These are phyloP conservation scores for Saturnispora diversa DNA, from an alignment of 805 yeast species.

Conservation along the genomic window DNA sequence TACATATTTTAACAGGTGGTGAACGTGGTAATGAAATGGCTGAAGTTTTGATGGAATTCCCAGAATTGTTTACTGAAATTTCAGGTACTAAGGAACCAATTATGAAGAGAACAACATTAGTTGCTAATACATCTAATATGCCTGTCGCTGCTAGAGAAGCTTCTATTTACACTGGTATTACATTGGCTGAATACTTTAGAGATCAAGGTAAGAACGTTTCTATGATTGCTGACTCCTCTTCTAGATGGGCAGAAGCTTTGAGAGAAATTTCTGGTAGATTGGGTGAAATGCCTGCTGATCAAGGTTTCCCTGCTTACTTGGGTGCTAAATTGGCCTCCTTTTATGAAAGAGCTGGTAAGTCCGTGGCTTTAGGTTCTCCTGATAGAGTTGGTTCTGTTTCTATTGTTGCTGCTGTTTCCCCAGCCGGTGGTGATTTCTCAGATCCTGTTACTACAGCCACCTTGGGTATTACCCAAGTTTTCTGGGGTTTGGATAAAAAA, in stretches of 20 bases:
- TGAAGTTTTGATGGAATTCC: conserved; percentile 99
- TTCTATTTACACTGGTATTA: conserved; percentile 97
- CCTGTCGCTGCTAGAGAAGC: conserved; percentile 99
- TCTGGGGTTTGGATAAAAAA: conserved; percentile 99
- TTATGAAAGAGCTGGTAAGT: conserved; percentile 99
- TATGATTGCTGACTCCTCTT: conserved; percentile 99
- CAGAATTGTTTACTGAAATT: conserved; percentile 87
- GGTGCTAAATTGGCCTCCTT: conserved; percentile 98
- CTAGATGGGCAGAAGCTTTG: conserved; percentile 99
- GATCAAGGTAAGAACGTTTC: conserved; percentile 99
- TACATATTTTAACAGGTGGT: too few species aligned
- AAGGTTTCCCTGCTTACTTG: conserved; percentile 99
- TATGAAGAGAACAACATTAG: conserved; percentile 98
- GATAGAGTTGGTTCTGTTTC: conserved; percentile 96
- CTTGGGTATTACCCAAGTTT: conserved; percentile 98
- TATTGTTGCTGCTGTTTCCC: conserved; percentile 99
- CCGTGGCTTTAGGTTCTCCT: conserved; percentile 91
- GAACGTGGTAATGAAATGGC: conserved; percentile 99
- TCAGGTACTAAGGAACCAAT: conserved; percentile 95
- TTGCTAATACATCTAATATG: conserved; percentile 98
- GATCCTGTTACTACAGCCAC: conserved; percentile 99
- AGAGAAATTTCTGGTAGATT: conserved; percentile 99
- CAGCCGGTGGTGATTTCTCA: conserved; percentile 99
- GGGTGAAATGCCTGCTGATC: conserved; percentile 99
- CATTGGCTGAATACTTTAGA: conserved; percentile 98